Percentiles rank a stretch among this genome's conserved stretches.
Evolutionary conservation across 75 land plant genomes (phyloP).

Genomic region (Pinus albicaulis): DNA sequence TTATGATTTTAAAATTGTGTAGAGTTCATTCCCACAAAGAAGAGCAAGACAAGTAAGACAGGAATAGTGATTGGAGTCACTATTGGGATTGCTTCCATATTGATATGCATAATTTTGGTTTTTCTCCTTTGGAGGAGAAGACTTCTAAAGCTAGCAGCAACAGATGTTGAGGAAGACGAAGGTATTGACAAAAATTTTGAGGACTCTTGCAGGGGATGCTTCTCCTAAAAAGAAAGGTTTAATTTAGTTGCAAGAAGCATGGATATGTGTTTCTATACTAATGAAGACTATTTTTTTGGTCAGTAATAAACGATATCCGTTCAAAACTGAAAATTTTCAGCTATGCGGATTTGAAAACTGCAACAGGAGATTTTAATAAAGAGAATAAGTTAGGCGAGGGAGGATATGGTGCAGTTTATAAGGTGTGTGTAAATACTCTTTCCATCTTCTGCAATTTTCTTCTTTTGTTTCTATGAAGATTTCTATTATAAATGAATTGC

Average conservation of each 20-base stretch:
- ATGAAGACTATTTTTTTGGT: not conserved
- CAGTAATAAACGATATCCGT: too few species aligned
- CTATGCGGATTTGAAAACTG: too few species aligned
- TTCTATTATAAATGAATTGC: too few species aligned
- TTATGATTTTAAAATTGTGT: not conserved
- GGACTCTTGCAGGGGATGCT: not conserved
- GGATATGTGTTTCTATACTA: not conserved
- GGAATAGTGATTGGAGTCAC: constrained; percentile 21
- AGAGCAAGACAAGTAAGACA: constrained; percentile 19
- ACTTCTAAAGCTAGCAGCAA: not conserved
- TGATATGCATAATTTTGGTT: constrained; percentile 3
- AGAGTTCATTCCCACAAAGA: constrained; percentile 50
- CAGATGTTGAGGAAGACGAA: constrained; percentile 19
- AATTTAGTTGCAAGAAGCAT: not conserved
- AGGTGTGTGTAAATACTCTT: too few species aligned
- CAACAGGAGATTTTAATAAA: too few species aligned
- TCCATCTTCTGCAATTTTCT: too few species aligned
- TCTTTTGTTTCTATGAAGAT: too few species aligned
- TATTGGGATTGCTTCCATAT: constrained; percentile 26
- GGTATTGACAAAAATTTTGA: constrained; percentile 17
- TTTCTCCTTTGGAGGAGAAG: constrained; percentile 11
- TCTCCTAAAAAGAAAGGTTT: not conserved
- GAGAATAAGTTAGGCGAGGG: too few species aligned
- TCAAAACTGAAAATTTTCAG: too few species aligned
- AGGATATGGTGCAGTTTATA: too few species aligned